A percentile compares a stretch with the other conserved stretches of the same genome.
Evolutionary conservation across 768 basidiomycete genomes (phyloP).

Genomic region (Pleurotus pulmonarius): DNA sequence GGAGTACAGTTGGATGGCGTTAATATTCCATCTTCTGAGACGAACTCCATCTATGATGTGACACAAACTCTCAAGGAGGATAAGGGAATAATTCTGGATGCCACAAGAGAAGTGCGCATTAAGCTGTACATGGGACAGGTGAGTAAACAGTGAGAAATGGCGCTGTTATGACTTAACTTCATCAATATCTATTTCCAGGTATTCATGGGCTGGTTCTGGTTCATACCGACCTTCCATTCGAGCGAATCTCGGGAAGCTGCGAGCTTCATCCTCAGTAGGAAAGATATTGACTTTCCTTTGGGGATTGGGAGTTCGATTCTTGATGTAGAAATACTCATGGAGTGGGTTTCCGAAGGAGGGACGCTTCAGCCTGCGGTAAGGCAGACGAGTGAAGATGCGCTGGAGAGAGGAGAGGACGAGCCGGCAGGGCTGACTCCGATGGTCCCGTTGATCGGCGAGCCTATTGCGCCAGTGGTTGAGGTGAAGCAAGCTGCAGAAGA

Average conservation of each 20-base stretch:
- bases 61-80: constrained; percentile 20
- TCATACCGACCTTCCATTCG: constrained; percentile 82
- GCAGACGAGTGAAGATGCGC: neutral
- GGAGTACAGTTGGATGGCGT: constrained; percentile 19
- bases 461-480: neutral
- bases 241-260: constrained; percentile 19
- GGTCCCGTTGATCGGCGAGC: neutral
- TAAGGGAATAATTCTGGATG: constrained; percentile 57
- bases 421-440: neutral
- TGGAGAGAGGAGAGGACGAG: neutral
- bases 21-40: constrained; percentile 34
- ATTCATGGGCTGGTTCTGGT: constrained; percentile 83
- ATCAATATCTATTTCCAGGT: constrained; percentile 34
- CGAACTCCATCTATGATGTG: constrained; percentile 39
- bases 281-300: constrained; percentile 76
- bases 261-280: constrained; percentile 44
- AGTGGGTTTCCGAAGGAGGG: constrained; percentile 32
- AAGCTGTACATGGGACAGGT: constrained; percentile 77
- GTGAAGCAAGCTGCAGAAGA: constrained; percentile 1
- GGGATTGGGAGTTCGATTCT: constrained; percentile 67
- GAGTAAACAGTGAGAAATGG: constrained; percentile 3
- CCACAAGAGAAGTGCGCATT: constrained; percentile 61
- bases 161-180: neutral
- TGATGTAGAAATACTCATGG: constrained; percentile 62
- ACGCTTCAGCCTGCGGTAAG: neutral